These are phyloP conservation scores for Apiospora arundinis DNA, from an alignment of 2,329 filamentous ascomycete genomes.

Conservation along the genomic window DNA sequence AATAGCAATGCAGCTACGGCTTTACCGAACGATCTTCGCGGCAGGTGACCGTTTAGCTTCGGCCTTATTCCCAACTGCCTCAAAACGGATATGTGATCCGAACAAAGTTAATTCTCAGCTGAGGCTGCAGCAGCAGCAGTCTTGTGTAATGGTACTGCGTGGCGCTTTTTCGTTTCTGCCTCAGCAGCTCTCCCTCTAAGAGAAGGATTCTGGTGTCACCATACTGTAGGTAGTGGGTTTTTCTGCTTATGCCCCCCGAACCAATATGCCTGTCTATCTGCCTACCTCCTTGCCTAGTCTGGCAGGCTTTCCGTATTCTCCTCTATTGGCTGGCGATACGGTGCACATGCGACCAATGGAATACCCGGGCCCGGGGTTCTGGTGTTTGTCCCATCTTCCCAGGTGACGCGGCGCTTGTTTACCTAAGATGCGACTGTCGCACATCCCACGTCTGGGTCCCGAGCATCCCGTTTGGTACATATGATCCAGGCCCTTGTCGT, in stretches of 20 bases:
- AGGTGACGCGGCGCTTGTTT: background rate
- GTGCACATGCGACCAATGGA: background rate
- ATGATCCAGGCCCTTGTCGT: background rate
- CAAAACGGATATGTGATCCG: background rate
- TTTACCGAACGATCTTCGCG: background rate
- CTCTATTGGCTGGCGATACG: conserved; percentile 1
- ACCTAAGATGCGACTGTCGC: background rate
- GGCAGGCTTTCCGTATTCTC: background rate
- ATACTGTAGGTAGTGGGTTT: background rate
- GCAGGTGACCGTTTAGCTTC: background rate
- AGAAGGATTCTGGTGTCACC: background rate
- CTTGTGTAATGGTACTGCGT: background rate
- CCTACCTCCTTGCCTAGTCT: background rate
- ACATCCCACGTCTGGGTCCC: background rate
- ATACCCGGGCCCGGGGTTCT: background rate
- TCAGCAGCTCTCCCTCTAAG: background rate
- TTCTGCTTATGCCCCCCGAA: background rate
- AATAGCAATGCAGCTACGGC: background rate
- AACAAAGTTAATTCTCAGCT: conserved; percentile 1
- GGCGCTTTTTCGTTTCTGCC: background rate
- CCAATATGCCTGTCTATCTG: background rate
- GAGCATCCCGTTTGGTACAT: background rate
- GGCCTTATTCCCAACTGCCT: background rate
- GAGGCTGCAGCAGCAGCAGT: background rate
- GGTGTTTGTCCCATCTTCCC: background rate